Evolutionary conservation across 768 basidiomycete genomes (phyloP).

Genomic region (Calvatia gigantea): DNA sequence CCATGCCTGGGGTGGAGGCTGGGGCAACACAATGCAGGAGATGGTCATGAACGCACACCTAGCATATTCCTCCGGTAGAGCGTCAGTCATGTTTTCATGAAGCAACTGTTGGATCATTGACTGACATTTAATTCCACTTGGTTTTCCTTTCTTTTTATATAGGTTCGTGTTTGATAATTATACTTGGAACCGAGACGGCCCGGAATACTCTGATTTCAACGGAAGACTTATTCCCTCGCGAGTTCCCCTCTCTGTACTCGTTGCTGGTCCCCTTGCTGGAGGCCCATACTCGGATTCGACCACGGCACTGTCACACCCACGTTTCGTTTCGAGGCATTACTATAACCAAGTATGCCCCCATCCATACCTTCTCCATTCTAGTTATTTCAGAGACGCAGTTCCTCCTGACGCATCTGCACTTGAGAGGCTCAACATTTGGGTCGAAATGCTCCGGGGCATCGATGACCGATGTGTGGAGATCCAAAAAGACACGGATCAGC

Average conservation of each 20-base stretch:
- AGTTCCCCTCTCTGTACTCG: conserved; percentile 50
- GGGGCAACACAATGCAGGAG: conserved; percentile 63
- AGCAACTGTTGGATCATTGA: background rate
- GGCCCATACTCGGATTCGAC: background rate
- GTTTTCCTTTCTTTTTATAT: background rate
- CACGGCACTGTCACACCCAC: too few species aligned
- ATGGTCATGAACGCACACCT: conserved; percentile 49
- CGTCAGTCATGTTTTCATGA: conserved; percentile 32
- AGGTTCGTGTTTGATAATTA: conserved; percentile 61
- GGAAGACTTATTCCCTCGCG: conserved; percentile 49
- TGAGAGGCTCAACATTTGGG: conserved; percentile 41
- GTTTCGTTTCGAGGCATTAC: too few species aligned
- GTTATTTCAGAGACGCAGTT: conserved; percentile 25
- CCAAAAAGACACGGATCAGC: conserved; percentile 27
- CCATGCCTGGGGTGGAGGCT: conserved; percentile 48
- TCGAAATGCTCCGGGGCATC: conserved; percentile 36
- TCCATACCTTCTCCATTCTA: conserved; percentile 17
- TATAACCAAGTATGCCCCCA: conserved; percentile 47
- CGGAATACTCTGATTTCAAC: conserved; percentile 42
- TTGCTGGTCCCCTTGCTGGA: conserved; percentile 37
- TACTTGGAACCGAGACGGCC: conserved; percentile 43
- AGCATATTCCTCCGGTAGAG: conserved; percentile 40
- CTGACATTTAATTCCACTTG: background rate
- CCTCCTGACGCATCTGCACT: conserved; percentile 24
- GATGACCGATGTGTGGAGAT: conserved; percentile 50